Evolutionary conservation across 2,329 filamentous ascomycete species (phyloP).

Genomic region (Xylaria arbuscula): DNA sequence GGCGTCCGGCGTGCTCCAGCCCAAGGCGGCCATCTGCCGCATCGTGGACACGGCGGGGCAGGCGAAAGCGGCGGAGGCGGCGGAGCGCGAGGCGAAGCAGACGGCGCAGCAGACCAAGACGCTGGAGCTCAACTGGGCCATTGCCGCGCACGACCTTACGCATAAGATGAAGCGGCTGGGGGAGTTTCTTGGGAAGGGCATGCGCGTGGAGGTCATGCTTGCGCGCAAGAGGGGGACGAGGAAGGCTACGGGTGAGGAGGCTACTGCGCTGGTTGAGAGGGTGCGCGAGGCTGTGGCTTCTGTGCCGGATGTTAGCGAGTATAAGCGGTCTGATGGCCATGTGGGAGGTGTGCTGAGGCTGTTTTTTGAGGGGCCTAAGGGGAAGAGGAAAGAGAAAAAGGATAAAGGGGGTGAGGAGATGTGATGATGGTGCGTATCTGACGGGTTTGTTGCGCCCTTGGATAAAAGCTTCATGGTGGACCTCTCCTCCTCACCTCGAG

Average conservation of each 20-base stretch:
- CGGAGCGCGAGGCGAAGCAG: constrained; percentile 53
- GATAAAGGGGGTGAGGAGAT: neutral
- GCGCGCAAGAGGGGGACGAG: constrained; percentile 73
- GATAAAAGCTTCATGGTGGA: neutral
- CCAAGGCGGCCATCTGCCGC: constrained; percentile 67
- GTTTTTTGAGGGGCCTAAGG: constrained; percentile 52
- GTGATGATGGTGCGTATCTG: neutral
- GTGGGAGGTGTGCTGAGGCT: constrained; percentile 53
- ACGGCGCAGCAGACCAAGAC: constrained; percentile 69
- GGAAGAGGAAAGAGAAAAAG: constrained; percentile 11
- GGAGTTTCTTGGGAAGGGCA: constrained; percentile 78
- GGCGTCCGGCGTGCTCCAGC: neutral
- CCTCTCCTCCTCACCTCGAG: neutral
- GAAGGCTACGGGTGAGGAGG: constrained; percentile 70
- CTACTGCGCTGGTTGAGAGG: constrained; percentile 64
- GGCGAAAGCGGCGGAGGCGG: constrained; percentile 50
- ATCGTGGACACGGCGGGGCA: constrained; percentile 70
- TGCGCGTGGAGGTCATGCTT: constrained; percentile 78
- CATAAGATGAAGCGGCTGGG: constrained; percentile 75
- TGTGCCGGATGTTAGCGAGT: constrained; percentile 53
- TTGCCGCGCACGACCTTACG: constrained; percentile 78
- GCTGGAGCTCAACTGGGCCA: constrained; percentile 92
- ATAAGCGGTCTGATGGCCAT: constrained; percentile 54
- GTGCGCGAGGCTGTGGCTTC: constrained; percentile 53
- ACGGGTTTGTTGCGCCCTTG: neutral